phyloP scores from a whole-genome alignment of 177 flowering plant species.

The Vitis hybrid region DNA sequence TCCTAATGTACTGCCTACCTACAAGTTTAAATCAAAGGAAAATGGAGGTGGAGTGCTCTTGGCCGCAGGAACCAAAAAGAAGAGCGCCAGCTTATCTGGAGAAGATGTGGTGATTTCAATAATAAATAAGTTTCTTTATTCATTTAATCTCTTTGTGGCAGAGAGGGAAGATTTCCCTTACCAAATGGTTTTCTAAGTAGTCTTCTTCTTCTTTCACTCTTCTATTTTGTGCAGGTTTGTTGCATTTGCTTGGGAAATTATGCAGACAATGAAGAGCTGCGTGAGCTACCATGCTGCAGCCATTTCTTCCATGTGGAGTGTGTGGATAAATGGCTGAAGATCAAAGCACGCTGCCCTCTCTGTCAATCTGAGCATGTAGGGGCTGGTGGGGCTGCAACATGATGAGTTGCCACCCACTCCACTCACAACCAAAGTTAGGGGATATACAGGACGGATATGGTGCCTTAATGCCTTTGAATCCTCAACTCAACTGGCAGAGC shows the following conservation, averaged over 20 bases:
- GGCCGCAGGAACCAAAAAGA: constrained; percentile 52
- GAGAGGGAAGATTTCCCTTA: too few relatives aligned
- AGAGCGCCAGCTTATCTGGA: constrained; percentile 38
- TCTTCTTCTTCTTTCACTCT: too few relatives aligned
- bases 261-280: constrained; percentile 75
- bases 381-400: too few relatives aligned
- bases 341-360: constrained; percentile 84
- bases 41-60: constrained; percentile 52
- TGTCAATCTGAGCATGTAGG: constrained; percentile 77
- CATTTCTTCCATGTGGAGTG: constrained; percentile 89
- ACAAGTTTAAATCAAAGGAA: constrained; percentile 50
- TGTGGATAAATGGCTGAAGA: constrained; percentile 89
- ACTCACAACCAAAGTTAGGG: too few relatives aligned
- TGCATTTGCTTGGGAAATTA: constrained; percentile 91
- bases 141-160: too few relatives aligned
- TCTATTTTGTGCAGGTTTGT: constrained; percentile 52
- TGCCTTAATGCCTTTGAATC: too few relatives aligned
- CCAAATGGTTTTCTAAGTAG: too few relatives aligned
- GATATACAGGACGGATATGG: too few relatives aligned
- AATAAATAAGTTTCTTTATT: too few relatives aligned
- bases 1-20: constrained; percentile 44
- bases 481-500: too few relatives aligned
- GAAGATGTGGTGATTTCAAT: constrained; percentile 49
- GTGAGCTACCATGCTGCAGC: constrained; percentile 68
- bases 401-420: too few relatives aligned